phyloP scores from a whole-genome alignment of 768 basidiomycete species.

The Collybiopsis luxurians region DNA sequence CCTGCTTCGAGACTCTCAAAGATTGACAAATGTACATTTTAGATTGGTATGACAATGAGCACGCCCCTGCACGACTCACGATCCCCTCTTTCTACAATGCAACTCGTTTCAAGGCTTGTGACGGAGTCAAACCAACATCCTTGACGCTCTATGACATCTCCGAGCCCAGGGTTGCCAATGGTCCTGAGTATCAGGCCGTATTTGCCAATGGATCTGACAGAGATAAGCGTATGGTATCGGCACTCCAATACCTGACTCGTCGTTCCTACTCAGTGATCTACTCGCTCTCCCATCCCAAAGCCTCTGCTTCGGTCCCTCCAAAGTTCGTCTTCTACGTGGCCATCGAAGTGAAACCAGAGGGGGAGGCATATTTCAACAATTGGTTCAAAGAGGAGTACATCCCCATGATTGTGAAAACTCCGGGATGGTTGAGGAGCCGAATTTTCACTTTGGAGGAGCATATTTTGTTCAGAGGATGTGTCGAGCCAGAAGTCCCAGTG shows the following conservation, averaged over 20 bases:
- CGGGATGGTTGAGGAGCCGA: slow-evolving; percentile 27
- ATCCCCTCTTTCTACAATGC: slow-evolving; percentile 28
- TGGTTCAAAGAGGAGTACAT: slow-evolving; percentile 36
- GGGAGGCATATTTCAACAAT: slow-evolving; percentile 22
- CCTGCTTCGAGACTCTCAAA: neutral
- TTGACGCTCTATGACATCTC: slow-evolving; percentile 28
- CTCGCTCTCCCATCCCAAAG: slow-evolving; percentile 14
- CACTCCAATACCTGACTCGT: slow-evolving; percentile 20
- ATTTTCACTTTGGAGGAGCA: slow-evolving; percentile 21
- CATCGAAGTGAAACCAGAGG: slow-evolving; percentile 16
- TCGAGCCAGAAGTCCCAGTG: slow-evolving; percentile 6
- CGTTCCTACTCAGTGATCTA: slow-evolving; percentile 19
- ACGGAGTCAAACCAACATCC: slow-evolving; percentile 23
- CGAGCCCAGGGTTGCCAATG: slow-evolving; percentile 18
- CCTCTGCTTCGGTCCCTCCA: slow-evolving; percentile 10
- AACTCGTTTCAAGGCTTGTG: slow-evolving; percentile 29
- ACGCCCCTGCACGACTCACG: slow-evolving; percentile 27
- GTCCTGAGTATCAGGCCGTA: slow-evolving; percentile 22
- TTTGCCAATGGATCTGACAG: slow-evolving; percentile 20
- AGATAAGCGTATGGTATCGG: slow-evolving; percentile 23
- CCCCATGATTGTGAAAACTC: slow-evolving; percentile 21
- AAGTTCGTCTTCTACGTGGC: slow-evolving; percentile 20
- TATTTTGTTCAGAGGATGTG: neutral
- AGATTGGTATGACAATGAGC: slow-evolving; percentile 37
- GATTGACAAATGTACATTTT: neutral